Conservation (phyloP, 352 stramenopile species). For the Globisporangium camurandrum region DNA sequence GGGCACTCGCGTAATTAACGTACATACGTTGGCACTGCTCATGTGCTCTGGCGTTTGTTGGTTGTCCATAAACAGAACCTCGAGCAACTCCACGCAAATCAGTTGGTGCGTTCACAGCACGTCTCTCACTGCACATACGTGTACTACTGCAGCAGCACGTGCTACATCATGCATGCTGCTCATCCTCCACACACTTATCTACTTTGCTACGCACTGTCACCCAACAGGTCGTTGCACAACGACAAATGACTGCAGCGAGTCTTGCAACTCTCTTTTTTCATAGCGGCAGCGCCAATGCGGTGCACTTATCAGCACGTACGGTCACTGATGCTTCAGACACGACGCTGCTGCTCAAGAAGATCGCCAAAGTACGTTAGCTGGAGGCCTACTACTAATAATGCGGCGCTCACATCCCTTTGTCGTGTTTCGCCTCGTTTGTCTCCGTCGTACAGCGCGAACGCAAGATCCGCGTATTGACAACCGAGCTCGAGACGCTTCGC, state of each 20-base stretch:
- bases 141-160: too few species aligned
- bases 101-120: too few species aligned
- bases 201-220: not conserved
- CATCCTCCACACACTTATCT: not conserved
- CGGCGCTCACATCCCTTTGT: too few species aligned
- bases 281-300: not conserved
- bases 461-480: slow-evolving; percentile 36
- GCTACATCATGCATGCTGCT: too few species aligned
- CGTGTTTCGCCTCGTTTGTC: not conserved
- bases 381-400: not conserved
- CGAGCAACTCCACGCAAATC: not conserved
- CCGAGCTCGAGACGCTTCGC: slow-evolving; percentile 33
- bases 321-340: slow-evolving; percentile 1
- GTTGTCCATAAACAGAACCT: too few species aligned
- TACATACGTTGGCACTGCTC: not conserved
- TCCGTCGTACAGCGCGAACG: slow-evolving; percentile 26
- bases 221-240: not conserved
- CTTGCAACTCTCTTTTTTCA: slow-evolving; percentile 5
- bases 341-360: slow-evolving; percentile 12
- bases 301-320: not conserved
- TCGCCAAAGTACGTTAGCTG: slow-evolving; percentile 13
- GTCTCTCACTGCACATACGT: too few species aligned
- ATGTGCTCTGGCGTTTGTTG: not conserved
- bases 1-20: not conserved
- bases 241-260: slow-evolving; percentile 1